A percentile compares a stretch with the other conserved stretches of the same genome.
These are phyloP conservation scores for Pseudogymnoascus pannorum DNA, from an alignment of 2,329 filamentous ascomycete species.

Conservation along the genomic window DNA sequence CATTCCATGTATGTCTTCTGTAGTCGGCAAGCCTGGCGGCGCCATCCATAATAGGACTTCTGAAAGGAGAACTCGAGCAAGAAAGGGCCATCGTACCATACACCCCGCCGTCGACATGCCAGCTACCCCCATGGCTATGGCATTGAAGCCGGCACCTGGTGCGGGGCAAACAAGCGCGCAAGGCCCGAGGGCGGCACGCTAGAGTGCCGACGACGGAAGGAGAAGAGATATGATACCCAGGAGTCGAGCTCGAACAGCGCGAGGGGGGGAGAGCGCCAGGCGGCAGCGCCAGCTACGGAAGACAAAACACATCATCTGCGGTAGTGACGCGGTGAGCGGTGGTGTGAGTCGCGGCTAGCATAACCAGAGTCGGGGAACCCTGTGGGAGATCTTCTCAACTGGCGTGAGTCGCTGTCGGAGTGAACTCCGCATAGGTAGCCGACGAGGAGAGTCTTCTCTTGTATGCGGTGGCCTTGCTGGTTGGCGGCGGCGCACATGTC, in stretches of 20 bases:
- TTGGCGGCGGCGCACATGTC: slow-evolving; percentile 60
- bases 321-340: slow-evolving; percentile 21
- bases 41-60: slow-evolving; percentile 1
- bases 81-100: not conserved
- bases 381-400: slow-evolving; percentile 17
- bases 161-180: slow-evolving; percentile 26
- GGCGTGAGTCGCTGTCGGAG: slow-evolving; percentile 13
- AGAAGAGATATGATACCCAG: slow-evolving; percentile 28
- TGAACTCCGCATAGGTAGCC: slow-evolving; percentile 58
- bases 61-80: not conserved
- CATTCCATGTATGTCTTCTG: slow-evolving; percentile 1
- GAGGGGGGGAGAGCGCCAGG: slow-evolving; percentile 27
- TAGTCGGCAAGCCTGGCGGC: not conserved
- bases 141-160: slow-evolving; percentile 14
- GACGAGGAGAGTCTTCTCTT: slow-evolving; percentile 62
- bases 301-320: slow-evolving; percentile 30
- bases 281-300: slow-evolving; percentile 27
- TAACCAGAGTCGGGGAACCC: slow-evolving; percentile 30
- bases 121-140: not conserved
- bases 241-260: slow-evolving; percentile 26
- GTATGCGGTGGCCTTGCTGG: slow-evolving; percentile 53
- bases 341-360: slow-evolving; percentile 25
- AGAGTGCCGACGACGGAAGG: slow-evolving; percentile 25
- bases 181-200: slow-evolving; percentile 27
- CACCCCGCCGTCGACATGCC: not conserved